phyloP scores from a whole-genome alignment of 495 filamentous ascomycete genomes.

The Daldinia caldariorum region DNA sequence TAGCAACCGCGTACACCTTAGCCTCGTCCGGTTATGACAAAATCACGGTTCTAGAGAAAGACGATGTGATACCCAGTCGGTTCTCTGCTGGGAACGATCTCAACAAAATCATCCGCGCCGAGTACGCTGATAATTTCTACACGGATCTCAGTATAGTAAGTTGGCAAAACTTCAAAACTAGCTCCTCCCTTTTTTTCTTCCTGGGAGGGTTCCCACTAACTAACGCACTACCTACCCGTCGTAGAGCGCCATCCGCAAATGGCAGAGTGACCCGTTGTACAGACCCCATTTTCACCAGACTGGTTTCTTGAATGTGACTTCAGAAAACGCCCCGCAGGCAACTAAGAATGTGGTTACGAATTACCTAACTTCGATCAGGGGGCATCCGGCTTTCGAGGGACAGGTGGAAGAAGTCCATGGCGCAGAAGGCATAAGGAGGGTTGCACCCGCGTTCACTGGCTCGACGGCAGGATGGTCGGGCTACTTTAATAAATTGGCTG shows the following conservation, averaged over 20 bases:
- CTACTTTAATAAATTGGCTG: conserved; percentile 63
- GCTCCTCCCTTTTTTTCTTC: not conserved
- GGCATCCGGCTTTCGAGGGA: conserved; percentile 47
- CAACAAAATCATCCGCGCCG: conserved; percentile 66
- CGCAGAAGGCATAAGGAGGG: conserved; percentile 37
- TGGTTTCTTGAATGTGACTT: conserved; percentile 53
- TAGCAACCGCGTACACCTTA: conserved; percentile 59
- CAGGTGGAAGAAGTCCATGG: conserved; percentile 50
- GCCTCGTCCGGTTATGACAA: conserved; percentile 51
- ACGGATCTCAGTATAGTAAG: conserved; percentile 49
- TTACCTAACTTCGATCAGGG: conserved; percentile 53
- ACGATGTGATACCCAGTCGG: conserved; percentile 50
- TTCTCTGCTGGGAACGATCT: conserved; percentile 62
- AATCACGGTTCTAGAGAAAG: conserved; percentile 57
- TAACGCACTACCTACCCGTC: conserved; percentile 1
- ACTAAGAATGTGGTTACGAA: conserved; percentile 55
- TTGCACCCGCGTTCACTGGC: conserved; percentile 46
- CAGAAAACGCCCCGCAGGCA: conserved; percentile 51
- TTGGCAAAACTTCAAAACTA: not conserved
- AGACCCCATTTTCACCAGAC: conserved; percentile 63
- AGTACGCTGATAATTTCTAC: conserved; percentile 66
- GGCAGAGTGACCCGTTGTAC: conserved; percentile 58
- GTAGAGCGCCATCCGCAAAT: conserved; percentile 57
- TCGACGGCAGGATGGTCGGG: conserved; percentile 60
- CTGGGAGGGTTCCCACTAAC: too few relatives aligned